Base-by-base conservation (phyloP, 192 early-diverging fungal genomes). In the Linnemannia hyalina region DNA sequence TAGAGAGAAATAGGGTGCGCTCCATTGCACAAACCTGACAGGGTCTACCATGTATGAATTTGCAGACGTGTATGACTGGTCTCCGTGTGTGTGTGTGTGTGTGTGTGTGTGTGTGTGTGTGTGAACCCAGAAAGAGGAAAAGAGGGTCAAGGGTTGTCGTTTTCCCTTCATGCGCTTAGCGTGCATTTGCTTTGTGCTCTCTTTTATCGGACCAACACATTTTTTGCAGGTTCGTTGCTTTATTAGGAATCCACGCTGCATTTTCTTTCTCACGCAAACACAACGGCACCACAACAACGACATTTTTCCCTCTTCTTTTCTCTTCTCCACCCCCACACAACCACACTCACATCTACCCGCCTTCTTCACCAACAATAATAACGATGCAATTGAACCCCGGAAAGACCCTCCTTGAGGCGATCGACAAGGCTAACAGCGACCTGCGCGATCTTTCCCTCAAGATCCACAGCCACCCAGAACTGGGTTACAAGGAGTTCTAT, bases 391-490 rank as follows among this genome's bases (percentile, higher is more conserved):
- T 38, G 0, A 75, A 75, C 7, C 77, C 82, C n/a, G 47, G 52
- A 63, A 86, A 86, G 40, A 63, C 73, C 16, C 32, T 77, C 15
- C 36, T 82, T 20, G 69, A 54, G 20, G 88, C 88, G 2, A 87
- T 89, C 46, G 88, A 89, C 42, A 60, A 73, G 7, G 81, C 85
- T 36, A 74, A 82, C 49, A 76, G 38, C 1, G 82, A 89, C 35
- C 74, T 92, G 23, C 80, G 88, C 63, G 73, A 87, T 22, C 82
- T 92, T 36, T 89, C 88, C 35, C 68, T 90, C 65, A 74, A 85
- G 65, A 93, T 94, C 81, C 93, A 94, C 52, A 92, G 92, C 65
- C 78, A 95, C 74, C 94, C 94, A 6, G 94, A 95, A 80, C 60
- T 91, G 29, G 91, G 91, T 2, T 80, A 92, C 68, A 68, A 91